Conservation (phyloP, 805 yeast genomes). For the Ogataea populi-albae region DNA sequence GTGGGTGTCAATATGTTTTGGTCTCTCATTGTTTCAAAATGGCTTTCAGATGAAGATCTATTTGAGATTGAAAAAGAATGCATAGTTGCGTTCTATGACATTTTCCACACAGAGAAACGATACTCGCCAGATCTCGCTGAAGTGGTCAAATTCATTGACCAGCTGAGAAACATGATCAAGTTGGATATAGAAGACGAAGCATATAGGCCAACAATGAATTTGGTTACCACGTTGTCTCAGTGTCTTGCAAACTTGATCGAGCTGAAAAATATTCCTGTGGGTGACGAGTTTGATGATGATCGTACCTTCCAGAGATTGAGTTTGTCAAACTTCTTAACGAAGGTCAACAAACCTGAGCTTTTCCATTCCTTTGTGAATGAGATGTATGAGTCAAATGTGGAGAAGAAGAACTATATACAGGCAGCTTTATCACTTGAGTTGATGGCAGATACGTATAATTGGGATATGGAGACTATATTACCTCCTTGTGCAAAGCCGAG, state of each 20-base stretch:
- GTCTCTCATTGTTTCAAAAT: slow-evolving; percentile 68
- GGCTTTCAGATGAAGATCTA: slow-evolving; percentile 53
- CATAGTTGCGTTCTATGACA: slow-evolving; percentile 59
- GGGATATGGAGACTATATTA: slow-evolving; percentile 60
- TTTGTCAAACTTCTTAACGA: slow-evolving; percentile 71
- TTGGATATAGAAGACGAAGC: slow-evolving; percentile 67
- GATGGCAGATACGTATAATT: slow-evolving; percentile 69
- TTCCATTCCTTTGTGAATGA: slow-evolving; percentile 77
- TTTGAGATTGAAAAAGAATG: slow-evolving; percentile 62
- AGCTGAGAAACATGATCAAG: slow-evolving; percentile 47
- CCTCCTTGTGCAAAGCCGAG: slow-evolving; percentile 61
- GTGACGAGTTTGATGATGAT: slow-evolving; percentile 84
- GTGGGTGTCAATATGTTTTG: slow-evolving; percentile 67
- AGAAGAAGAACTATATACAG: slow-evolving; percentile 65
- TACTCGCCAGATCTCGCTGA: slow-evolving; percentile 57
- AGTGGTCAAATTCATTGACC: slow-evolving; percentile 50
- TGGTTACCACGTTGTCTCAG: slow-evolving; percentile 53
- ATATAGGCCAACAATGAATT: slow-evolving; percentile 44
- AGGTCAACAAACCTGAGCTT: slow-evolving; percentile 75
- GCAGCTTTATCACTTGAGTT: slow-evolving; percentile 80
- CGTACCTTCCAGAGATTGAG: slow-evolving; percentile 76
- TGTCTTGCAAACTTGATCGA: slow-evolving; percentile 66
- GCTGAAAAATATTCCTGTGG: slow-evolving; percentile 70
- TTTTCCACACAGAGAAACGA: slow-evolving; percentile 50
- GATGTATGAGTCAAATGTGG: slow-evolving; percentile 62